A percentile compares a stretch with the other conserved stretches of the same genome.
phyloP scores from a whole-genome alignment of 2,329 filamentous ascomycete genomes.

The Fusarium sp. region DNA sequence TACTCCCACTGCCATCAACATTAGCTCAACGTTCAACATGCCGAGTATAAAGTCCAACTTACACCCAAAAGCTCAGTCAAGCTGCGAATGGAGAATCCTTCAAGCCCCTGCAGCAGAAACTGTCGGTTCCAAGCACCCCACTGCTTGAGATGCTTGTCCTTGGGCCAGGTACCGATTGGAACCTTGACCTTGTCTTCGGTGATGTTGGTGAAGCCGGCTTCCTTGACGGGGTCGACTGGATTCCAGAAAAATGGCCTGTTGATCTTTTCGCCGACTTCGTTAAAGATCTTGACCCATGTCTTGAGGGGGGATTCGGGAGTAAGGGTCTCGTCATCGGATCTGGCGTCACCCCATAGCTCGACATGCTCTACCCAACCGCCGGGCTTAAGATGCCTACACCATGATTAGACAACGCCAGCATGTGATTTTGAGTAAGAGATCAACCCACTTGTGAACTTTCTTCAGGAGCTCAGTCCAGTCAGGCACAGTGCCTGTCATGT shows the following conservation, averaged over 20 bases:
- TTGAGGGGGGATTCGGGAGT: neutral
- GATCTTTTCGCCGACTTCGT: neutral
- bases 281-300: neutral
- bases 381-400: neutral
- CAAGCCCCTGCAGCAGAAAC: neutral
- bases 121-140: conserved; percentile 3
- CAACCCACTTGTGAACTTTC: neutral
- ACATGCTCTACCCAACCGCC: neutral
- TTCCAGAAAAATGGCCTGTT: neutral
- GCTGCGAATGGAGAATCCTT: neutral
- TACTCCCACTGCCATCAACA: conserved; percentile 3
- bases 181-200: neutral
- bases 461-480: neutral
- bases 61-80: conserved; percentile 1
- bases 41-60: neutral
- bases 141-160: conserved; percentile 3
- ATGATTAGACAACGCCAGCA: neutral
- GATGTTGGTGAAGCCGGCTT: neutral
- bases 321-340: neutral
- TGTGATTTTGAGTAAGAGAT: too few species aligned
- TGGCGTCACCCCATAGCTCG: neutral
- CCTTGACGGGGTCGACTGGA: neutral
- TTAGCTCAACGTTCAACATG: neutral
- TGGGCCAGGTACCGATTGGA: neutral
- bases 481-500: neutral